Base-by-base conservation (phyloP, 2,329 filamentous ascomycete genomes). In the Epichloe typhina region DNA sequence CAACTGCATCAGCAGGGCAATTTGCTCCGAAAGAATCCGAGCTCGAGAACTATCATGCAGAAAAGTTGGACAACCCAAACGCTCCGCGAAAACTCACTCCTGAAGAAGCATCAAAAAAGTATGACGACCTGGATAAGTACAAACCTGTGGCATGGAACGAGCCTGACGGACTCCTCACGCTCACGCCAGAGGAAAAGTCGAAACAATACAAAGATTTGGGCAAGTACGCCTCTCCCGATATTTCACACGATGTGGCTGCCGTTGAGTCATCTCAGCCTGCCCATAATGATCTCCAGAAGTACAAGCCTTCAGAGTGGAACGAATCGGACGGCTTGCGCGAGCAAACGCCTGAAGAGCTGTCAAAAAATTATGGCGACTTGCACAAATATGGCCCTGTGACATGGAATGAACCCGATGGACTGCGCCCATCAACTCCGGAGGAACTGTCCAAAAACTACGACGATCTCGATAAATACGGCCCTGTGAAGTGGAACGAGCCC, bases 1-100 rank as follows among this genome's bases (percentile, higher is more conserved):
- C 82, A 42, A 77, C 82, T 51, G 11, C 12, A 9, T 40, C 47
- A 23, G 52, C 47, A 23, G 52, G 79, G 77, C 15, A 81, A 81
- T 54, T 71, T 19, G 5, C 47, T 21, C 21, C 38, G 13, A 43
- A 43, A 35, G 11, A 31, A 36, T 35, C 46, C 0, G 66, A 71
- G 50, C 59, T 70, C 9, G 50, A 60, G 46, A 58, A 65, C 21
- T 67, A 69, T 53, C 61, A 61, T 0, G 54, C 64, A 6, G 52
- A 59, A 21, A 58, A 57, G 23, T 56, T 64, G 39, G 63, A 66
- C 21, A 54, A 63, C 5, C 61, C 63, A 5, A 54, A 60, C 9
- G 51, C 59, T 2, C 51, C 62, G 15, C 59, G 52, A 31, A 54
- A 58, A 38, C 52, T 59, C 49, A 64, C 58, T 13, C 49, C 61